Evolutionary conservation across 1,284 basidiomycete genomes (phyloP), one percentile per base, ranked within the genome.

Genomic region (Takashimella tepidaria): DNA sequence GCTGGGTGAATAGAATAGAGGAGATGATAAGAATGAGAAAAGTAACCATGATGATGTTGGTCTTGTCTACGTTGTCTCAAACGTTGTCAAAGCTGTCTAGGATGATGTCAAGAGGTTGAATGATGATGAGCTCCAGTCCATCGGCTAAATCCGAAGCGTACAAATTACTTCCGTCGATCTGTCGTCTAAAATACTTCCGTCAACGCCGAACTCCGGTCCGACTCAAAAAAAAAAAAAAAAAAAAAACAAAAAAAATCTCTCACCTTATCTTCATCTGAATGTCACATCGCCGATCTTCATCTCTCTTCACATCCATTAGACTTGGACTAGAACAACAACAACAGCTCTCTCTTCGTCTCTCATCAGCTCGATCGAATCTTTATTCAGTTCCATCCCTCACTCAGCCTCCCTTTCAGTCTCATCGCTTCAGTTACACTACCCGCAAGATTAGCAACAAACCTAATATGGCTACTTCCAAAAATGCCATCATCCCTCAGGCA

Each of bases 401-500:
- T n/a, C n/a, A n/a, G n/a, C n/a, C n/a, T 25, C 16, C 19, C 13
- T n/a, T 20, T 22, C 43, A 6, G 3, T 20, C 24, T 5, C 25
- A 24, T 24, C 44, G 16, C 27, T 27, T 24, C 46, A 11, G 41
- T 10, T 5, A 16, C 16, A 5, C 46, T 23, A 13, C 53, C 22
- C 50, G 53, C 31, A 41, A 47, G 2, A 25, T 56, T 45, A 44
- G 51, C 54, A 26, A 50, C 8, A 44, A 60, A 3, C 19, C 53
- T 57, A 60, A 45, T 48, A 69, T 69, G 67, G 54, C 65, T 22
- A 63, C 58, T 20, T 53, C 58, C 41, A 43, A 43, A 31, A 54
- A 60, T 45, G 61, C 68, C 2, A 51, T 50, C 44, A 62, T 73
- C 57, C 66, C 68, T 50, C 72, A 67, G 60, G 63, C 72, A 42